A percentile compares a stretch with the other conserved stretches of the same genome.
Evolutionary conservation across 768 basidiomycete genomes (phyloP).

Genomic region (Russula sp.): DNA sequence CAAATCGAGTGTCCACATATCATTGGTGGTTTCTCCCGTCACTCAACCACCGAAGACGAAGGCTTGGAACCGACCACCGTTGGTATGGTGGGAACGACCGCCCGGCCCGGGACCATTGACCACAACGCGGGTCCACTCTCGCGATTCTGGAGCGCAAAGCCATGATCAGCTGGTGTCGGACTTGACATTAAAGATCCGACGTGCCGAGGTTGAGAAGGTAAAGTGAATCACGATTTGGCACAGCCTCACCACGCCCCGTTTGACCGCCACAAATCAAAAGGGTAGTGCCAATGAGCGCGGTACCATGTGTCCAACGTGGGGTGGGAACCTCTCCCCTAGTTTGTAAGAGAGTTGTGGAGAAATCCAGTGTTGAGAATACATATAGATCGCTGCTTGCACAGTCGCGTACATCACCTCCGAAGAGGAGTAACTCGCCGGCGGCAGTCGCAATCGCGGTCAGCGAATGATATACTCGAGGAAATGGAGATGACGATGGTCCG

Average conservation of each 20-base stretch:
- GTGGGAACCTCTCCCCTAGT: constrained; percentile 86
- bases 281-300: constrained; percentile 92
- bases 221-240: constrained; percentile 69
- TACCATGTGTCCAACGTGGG: constrained; percentile 82
- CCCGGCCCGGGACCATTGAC: constrained; percentile 62
- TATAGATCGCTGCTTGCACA: constrained; percentile 91
- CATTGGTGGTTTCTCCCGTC: constrained; percentile 87
- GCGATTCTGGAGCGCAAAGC: constrained; percentile 49
- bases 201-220: constrained; percentile 92
- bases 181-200: constrained; percentile 36
- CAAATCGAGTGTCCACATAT: constrained; percentile 94
- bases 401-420: constrained; percentile 58
- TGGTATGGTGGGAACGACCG: constrained; percentile 86
- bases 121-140: constrained; percentile 90
- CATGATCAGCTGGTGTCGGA: not conserved
- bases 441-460: constrained; percentile 61
- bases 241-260: constrained; percentile 54
- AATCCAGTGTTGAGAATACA: constrained; percentile 68
- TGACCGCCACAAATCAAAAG: constrained; percentile 98
- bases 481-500: constrained; percentile 40
- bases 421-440: constrained; percentile 91
- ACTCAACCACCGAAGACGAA: constrained; percentile 97
- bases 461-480: constrained; percentile 55
- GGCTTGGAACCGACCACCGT: constrained; percentile 86
- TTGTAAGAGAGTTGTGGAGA: constrained; percentile 76